Conservation (phyloP, 257 asterid genomes). For the Osmanthus fragrans region DNA sequence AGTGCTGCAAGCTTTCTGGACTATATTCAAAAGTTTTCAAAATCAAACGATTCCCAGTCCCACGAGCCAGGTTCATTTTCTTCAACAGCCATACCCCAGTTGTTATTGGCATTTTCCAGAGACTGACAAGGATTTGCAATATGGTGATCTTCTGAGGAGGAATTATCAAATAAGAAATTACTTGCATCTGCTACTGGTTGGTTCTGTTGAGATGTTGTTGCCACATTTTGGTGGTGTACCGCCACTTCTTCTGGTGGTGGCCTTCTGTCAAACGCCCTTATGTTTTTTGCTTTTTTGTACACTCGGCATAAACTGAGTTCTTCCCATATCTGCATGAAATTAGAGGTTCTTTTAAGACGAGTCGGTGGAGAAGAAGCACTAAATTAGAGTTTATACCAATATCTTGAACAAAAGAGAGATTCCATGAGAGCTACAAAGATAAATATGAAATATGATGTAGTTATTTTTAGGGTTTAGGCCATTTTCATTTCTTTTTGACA, state of each 20-base stretch:
- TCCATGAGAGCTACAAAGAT: neutral
- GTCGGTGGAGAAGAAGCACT: no score
- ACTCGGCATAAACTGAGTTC: constrained; percentile 46
- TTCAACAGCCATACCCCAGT: neutral
- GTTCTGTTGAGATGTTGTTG: neutral
- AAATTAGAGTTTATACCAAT: no score
- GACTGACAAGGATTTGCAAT: neutral
- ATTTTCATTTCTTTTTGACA: neutral
- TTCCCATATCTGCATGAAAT: constrained; percentile 22
- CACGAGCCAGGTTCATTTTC: neutral
- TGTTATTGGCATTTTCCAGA: neutral
- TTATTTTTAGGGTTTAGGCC: neutral
- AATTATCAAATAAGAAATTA: neutral
- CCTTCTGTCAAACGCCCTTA: constrained; percentile 42
- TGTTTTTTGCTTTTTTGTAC: constrained; percentile 32
- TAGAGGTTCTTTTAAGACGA: neutral
- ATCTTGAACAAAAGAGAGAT: no score
- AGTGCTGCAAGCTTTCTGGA: no score
- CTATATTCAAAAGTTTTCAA: neutral
- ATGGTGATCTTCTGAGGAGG: neutral
- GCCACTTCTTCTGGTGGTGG: constrained; percentile 14
- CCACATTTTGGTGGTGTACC: neutral
- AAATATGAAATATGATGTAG: neutral
- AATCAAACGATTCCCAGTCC: neutral
- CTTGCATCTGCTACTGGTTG: neutral